phyloP scores from a whole-genome alignment of 2,329 filamentous ascomycete species.

The Apiospora arundinis region DNA sequence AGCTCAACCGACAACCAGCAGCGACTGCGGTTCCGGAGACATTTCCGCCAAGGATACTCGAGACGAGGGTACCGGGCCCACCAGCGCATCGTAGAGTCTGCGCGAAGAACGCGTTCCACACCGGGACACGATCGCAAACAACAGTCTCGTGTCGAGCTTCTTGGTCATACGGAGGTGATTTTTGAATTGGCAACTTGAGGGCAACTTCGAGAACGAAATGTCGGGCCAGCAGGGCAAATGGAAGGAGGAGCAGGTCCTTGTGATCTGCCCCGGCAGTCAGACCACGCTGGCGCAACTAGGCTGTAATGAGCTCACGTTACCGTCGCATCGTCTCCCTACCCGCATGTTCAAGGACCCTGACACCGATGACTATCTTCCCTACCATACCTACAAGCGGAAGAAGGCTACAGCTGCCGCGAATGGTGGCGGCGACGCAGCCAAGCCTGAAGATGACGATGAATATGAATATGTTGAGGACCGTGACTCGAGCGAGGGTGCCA shows the following conservation, averaged over 20 bases:
- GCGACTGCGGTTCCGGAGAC: not conserved
- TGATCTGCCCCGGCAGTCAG: conserved; percentile 84
- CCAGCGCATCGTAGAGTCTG: not conserved
- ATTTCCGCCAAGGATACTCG: not conserved
- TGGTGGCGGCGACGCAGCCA: conserved; percentile 43
- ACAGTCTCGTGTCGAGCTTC: not conserved
- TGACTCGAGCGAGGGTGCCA: conserved; percentile 84
- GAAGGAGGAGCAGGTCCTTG: conserved; percentile 69
- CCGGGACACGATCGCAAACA: not conserved
- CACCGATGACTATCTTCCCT: conserved; percentile 76
- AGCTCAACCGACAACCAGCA: not conserved
- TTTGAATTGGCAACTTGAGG: not conserved
- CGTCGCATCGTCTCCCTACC: conserved; percentile 84
- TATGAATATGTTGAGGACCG: conserved; percentile 86
- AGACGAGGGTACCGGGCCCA: not conserved
- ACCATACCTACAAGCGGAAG: conserved; percentile 74
- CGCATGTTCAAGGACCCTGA: conserved; percentile 92
- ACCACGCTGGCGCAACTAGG: conserved; percentile 92
- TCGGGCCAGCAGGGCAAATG: conserved; percentile 64
- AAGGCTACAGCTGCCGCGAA: conserved; percentile 44
- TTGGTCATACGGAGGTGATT: not conserved
- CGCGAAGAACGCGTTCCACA: not conserved
- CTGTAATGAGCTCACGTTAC: conserved; percentile 88
- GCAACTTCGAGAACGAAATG: conserved; percentile 47
- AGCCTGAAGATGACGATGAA: conserved; percentile 58